These are phyloP conservation scores for Pestalotiopsis sp. DNA, from an alignment of 2,329 filamentous ascomycete genomes.

Conservation along the genomic window DNA sequence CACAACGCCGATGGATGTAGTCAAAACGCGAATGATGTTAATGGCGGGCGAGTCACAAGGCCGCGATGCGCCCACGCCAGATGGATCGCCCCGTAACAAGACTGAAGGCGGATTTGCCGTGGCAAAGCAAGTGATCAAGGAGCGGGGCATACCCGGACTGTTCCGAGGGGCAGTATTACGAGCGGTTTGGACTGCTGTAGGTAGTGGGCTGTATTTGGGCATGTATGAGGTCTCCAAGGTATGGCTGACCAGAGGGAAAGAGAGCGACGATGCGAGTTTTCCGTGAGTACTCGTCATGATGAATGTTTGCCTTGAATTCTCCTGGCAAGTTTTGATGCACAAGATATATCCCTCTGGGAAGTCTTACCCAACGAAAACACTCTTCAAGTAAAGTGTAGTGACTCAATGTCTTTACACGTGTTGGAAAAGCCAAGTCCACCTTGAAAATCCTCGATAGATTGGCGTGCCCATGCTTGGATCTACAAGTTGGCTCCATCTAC, in stretches of 20 bases:
- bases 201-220: slow-evolving; percentile 82
- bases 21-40: slow-evolving; percentile 91
- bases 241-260: slow-evolving; percentile 54
- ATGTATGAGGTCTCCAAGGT: slow-evolving; percentile 81
- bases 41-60: slow-evolving; percentile 49
- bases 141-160: slow-evolving; percentile 72
- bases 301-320: too few species aligned
- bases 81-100: slow-evolving; percentile 31
- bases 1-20: slow-evolving; percentile 88
- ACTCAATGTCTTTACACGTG: too few species aligned
- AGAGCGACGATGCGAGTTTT: background rate
- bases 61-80: slow-evolving; percentile 27
- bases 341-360: too few species aligned
- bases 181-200: slow-evolving; percentile 79
- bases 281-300: background rate
- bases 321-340: too few species aligned
- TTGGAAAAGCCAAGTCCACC: too few species aligned
- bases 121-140: slow-evolving; percentile 64
- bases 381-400: too few species aligned
- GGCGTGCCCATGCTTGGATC: too few species aligned
- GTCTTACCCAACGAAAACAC: too few species aligned
- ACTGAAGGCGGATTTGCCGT: slow-evolving; percentile 56
- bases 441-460: too few species aligned
- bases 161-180: slow-evolving; percentile 78
- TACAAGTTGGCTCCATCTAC: slow-evolving; percentile 20